Evolutionary conservation across 805 yeast species (phyloP).

Genomic region (Wickerhamiella kurtzmanii): DNA sequence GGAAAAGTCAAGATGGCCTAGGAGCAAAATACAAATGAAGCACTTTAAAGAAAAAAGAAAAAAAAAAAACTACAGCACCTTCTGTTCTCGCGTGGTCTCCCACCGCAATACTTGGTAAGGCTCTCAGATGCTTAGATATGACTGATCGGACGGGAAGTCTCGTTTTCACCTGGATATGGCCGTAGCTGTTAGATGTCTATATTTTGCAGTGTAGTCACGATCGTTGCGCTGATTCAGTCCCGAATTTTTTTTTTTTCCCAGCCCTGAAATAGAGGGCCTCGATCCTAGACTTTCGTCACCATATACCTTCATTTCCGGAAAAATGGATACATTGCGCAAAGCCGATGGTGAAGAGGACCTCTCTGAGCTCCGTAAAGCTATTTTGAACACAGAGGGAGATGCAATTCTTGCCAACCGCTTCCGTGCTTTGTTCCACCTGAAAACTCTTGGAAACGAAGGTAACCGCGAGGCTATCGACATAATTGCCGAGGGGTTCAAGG

Average conservation of each 20-base stretch:
- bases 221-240: neutral
- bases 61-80: neutral
- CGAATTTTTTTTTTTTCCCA: neutral
- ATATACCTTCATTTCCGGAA: constrained; percentile 2
- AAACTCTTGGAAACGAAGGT: constrained; percentile 71
- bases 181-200: neutral
- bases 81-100: neutral
- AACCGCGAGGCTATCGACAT: constrained; percentile 55
- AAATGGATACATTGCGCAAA: constrained; percentile 21
- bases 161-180: neutral
- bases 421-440: constrained; percentile 85
- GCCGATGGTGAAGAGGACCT: constrained; percentile 19
- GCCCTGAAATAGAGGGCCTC: neutral
- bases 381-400: constrained; percentile 35
- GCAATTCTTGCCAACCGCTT: constrained; percentile 74
- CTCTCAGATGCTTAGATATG: neutral
- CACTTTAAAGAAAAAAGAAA: neutral
- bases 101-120: neutral
- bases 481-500: constrained; percentile 72
- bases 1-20: too few species aligned
- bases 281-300: too few species aligned
- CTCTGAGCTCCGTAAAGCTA: constrained; percentile 16
- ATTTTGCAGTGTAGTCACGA: neutral
- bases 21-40: too few species aligned
- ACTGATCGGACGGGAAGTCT: neutral